These are phyloP conservation scores for Pulveroboletus sp. DNA, from an alignment of 768 basidiomycete species.

Conservation along the genomic window DNA sequence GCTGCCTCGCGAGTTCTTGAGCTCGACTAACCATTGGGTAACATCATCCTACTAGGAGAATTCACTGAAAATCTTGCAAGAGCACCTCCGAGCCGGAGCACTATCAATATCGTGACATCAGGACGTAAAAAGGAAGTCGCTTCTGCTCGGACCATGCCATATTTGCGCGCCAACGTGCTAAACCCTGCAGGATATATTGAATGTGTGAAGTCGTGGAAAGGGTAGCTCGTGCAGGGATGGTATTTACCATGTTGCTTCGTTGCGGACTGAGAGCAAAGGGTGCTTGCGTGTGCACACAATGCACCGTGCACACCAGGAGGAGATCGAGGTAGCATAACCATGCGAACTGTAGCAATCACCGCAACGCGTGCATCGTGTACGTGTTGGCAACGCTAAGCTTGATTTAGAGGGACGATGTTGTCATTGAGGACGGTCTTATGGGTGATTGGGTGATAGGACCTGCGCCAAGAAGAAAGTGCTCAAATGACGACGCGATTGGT, in stretches of 20 bases:
- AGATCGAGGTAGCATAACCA: conserved; percentile 5
- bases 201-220: neutral
- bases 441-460: neutral
- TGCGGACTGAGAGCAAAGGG: neutral
- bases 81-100: neutral
- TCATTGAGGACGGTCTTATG: conserved; percentile 10
- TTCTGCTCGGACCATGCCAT: neutral
- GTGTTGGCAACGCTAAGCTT: conserved; percentile 1
- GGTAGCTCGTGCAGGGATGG: neutral
- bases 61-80: conserved; percentile 1
- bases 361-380: neutral
- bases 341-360: conserved; percentile 14
- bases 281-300: neutral
- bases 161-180: neutral
- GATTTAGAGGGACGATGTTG: conserved; percentile 2
- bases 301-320: neutral
- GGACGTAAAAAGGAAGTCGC: conserved; percentile 9
- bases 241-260: conserved; percentile 9
- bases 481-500: conserved; percentile 1
- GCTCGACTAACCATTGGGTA: neutral
- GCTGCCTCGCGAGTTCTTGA: neutral
- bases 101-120: neutral
- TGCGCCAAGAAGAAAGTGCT: neutral
- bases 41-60: neutral
- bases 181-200: conserved; percentile 2